Evolutionary conservation across 495 filamentous ascomycete species (phyloP), one percentile per base, ranked within the genome.

Genomic region (Geopyxis carbonaria): DNA sequence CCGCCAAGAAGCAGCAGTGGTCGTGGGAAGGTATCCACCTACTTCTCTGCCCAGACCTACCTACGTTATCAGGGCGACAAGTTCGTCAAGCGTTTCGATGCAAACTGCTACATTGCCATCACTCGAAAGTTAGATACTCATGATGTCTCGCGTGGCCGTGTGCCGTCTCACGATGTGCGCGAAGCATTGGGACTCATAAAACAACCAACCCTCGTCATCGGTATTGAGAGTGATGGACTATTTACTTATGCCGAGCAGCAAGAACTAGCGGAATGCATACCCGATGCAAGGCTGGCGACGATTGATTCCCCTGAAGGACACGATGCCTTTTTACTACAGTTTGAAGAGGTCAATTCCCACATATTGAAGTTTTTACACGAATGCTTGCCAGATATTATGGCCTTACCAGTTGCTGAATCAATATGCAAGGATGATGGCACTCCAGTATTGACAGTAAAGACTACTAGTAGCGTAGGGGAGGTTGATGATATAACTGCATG

Each of bases 91-190:
- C 76, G 89, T 5, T 97, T 94, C 55, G 89, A 97, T 59, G 78
- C 82, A 46, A 97, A 97, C 56, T 95, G 89, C 63, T 97, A 97
- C 61, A 95, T 97, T 42, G 85, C 89, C 44, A 93, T 95, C 57
- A 95, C 89, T 4, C 80, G 89, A 43, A 97, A 97, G 59, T 74
- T 97, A n/a, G 89, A 97, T 53, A 97, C 89, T 2, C 89, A 97
- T 56, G 89, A 97, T 55, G 72, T 97, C 20, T 85, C 81, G 15
- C 70, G 84, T 16, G 67, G 75, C 46, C 74, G 84, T 14, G 25
- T 34, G 29, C 32, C 40, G 4, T 33, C 22, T 38, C 42, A 44
- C 10, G 50, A 64, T 29, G 68, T 93, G 18, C 61, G 64, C 11
- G 70, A 77, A 19, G 85, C 87, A 5, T 66, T 97, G n/a, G 67